These are phyloP conservation scores for Thraustotheca clavata DNA, from an alignment of 352 stramenopile genomes.

Conservation along the genomic window DNA sequence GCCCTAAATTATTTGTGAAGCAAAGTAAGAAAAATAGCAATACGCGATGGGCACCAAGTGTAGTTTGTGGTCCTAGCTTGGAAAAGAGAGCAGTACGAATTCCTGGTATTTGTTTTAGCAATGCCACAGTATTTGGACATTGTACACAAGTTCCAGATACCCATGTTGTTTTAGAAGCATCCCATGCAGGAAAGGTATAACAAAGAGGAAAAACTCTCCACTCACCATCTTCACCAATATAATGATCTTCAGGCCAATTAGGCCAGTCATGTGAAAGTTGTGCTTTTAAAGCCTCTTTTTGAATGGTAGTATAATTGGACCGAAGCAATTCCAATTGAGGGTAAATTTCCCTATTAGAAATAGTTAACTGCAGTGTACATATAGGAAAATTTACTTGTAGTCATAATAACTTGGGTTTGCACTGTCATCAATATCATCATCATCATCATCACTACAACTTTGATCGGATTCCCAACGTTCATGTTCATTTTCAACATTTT, in stretches of 20 bases:
- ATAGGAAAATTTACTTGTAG: constrained; percentile 28
- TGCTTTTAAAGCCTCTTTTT: constrained; percentile 63
- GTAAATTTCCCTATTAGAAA: constrained; percentile 40
- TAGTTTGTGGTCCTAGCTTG: constrained; percentile 75
- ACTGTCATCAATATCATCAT: constrained; percentile 42
- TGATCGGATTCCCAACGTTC: no score
- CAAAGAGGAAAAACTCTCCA: constrained; percentile 86
- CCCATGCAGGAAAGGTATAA: constrained; percentile 85
- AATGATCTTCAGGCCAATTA: constrained; percentile 83
- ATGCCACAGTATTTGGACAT: constrained; percentile 69
- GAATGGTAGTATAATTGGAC: constrained; percentile 58
- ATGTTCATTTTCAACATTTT: no score
- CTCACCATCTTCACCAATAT: constrained; percentile 56
- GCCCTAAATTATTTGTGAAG: constrained; percentile 27
- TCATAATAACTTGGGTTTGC: constrained; percentile 59
- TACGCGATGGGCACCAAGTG: constrained; percentile 47
- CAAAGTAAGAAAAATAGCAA: not conserved
- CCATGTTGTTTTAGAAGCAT: constrained; percentile 76
- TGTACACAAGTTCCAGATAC: constrained; percentile 58
- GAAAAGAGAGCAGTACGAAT: constrained; percentile 86
- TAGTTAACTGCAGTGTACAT: not conserved
- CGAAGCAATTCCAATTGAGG: constrained; percentile 69
- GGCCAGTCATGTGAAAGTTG: constrained; percentile 53
- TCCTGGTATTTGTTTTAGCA: constrained; percentile 51
- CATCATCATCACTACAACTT: constrained; percentile 22